Conservation (phyloP, 1,139 yeast species). For the Pichia sp. region DNA sequence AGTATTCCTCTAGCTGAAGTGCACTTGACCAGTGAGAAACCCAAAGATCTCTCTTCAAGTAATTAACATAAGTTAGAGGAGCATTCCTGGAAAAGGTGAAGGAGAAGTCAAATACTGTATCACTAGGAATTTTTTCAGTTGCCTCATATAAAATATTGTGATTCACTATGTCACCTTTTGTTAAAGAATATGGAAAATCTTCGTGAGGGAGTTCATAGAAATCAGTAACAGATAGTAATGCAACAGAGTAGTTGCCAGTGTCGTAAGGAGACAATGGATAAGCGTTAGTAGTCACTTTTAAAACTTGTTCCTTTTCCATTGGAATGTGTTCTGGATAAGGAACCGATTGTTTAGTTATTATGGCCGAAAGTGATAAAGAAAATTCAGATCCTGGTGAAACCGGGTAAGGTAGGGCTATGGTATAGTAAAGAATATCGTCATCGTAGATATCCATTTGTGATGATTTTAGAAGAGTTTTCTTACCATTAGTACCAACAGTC, state of each 20-base stretch:
- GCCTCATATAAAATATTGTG: slow-evolving; percentile 1
- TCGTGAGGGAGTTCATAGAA: slow-evolving; percentile 37
- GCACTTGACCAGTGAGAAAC: slow-evolving; percentile 69
- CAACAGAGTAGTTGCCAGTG: slow-evolving; percentile 49
- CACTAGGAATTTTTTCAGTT: slow-evolving; percentile 36
- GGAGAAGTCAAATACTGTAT: slow-evolving; percentile 45
- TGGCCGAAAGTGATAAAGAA: slow-evolving; percentile 50
- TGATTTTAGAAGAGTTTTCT: slow-evolving; percentile 29
- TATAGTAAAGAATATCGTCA: slow-evolving; percentile 39
- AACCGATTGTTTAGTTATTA: slow-evolving; percentile 44
- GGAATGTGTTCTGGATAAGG: slow-evolving; percentile 65
- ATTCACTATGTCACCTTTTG: slow-evolving; percentile 3
- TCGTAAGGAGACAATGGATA: slow-evolving; percentile 60
- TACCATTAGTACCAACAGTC: slow-evolving; percentile 34
- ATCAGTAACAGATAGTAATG: slow-evolving; percentile 49
- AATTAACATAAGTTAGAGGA: slow-evolving; percentile 60
- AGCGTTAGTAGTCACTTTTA: slow-evolving; percentile 50
- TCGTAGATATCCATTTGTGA: slow-evolving; percentile 34
- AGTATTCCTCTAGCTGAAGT: slow-evolving; percentile 73
- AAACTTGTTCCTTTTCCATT: slow-evolving; percentile 59
- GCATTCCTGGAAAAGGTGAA: slow-evolving; percentile 61
- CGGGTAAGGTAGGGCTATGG: slow-evolving; percentile 57
- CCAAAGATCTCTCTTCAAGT: slow-evolving; percentile 76
- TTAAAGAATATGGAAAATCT: slow-evolving; percentile 8
- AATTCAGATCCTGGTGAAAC: slow-evolving; percentile 58